Conservation (phyloP, 2,329 filamentous ascomycete species). For the Rugonectria rugulosa region DNA sequence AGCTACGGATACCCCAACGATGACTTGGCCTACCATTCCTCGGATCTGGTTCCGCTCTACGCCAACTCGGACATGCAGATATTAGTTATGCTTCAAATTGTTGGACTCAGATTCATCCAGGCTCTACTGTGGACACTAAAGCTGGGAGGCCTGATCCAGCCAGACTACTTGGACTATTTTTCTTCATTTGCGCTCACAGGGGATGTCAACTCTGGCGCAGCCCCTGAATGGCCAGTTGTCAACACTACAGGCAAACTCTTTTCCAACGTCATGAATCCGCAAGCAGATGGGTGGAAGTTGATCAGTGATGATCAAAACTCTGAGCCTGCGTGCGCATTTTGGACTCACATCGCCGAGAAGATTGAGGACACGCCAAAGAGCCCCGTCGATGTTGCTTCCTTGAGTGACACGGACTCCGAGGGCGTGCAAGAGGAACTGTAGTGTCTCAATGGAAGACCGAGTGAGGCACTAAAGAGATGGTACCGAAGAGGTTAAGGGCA, state of each 20-base stretch:
- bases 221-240: background rate
- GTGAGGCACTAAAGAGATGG: too few relatives aligned
- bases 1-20: constrained; percentile 9
- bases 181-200: background rate
- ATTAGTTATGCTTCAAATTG: background rate
- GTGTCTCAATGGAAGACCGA: too few relatives aligned
- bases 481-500: too few relatives aligned
- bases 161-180: background rate
- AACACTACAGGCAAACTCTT: background rate
- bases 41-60: constrained; percentile 14
- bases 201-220: background rate
- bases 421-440: too few relatives aligned
- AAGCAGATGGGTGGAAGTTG: background rate
- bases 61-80: background rate
- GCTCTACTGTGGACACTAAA: background rate
- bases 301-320: background rate
- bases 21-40: background rate
- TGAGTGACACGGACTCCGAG: too few relatives aligned
- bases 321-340: background rate
- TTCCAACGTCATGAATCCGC: background rate
- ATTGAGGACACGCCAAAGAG: too few relatives aligned
- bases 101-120: background rate
- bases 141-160: too few relatives aligned
- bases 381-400: too few relatives aligned
- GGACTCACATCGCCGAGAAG: background rate